Percentiles rank a stretch among this genome's conserved stretches.
These are phyloP conservation scores for Saccharomycopsis sp. DNA, from an alignment of 805 yeast genomes.

Conservation along the genomic window DNA sequence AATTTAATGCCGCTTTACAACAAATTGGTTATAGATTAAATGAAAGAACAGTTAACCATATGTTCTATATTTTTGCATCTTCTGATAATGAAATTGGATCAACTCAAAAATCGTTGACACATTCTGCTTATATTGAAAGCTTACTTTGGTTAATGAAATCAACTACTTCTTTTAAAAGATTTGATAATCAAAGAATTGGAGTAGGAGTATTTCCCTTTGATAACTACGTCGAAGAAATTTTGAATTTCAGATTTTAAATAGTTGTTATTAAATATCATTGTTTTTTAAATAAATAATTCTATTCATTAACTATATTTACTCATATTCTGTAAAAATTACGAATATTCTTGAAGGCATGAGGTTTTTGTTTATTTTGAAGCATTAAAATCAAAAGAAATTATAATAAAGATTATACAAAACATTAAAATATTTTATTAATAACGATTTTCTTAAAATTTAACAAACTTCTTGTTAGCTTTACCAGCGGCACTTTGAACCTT, in stretches of 20 bases:
- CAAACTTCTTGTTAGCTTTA: slow-evolving; percentile 86
- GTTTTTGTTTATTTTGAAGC: too few species aligned
- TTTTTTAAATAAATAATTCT: too few species aligned
- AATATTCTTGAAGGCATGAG: too few species aligned
- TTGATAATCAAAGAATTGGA: slow-evolving; percentile 69
- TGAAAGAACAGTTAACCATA: slow-evolving; percentile 44
- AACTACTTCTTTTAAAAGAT: slow-evolving; percentile 69
- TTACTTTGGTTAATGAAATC: slow-evolving; percentile 68
- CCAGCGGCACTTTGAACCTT: slow-evolving; percentile 86
- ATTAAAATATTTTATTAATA: too few species aligned
- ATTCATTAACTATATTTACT: too few species aligned
- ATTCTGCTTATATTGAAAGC: slow-evolving; percentile 73
- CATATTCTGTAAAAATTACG: too few species aligned
- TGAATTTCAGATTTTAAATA: slow-evolving; percentile 24
- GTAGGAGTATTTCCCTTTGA: slow-evolving; percentile 55
- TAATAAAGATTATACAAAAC: too few species aligned
- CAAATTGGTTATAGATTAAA: slow-evolving; percentile 59
- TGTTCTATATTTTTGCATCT: slow-evolving; percentile 39
- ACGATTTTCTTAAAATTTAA: slow-evolving; percentile 79
- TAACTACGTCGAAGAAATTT: slow-evolving; percentile 48
- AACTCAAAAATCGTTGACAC: slow-evolving; percentile 33
- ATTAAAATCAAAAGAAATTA: too few species aligned
- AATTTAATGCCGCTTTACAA: slow-evolving; percentile 48
- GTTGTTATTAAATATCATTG: too few species aligned
- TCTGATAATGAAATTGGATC: slow-evolving; percentile 20